These are phyloP conservation scores for Chionographis japonica DNA, from an alignment of 106 monocot species.

Conservation along the genomic window DNA sequence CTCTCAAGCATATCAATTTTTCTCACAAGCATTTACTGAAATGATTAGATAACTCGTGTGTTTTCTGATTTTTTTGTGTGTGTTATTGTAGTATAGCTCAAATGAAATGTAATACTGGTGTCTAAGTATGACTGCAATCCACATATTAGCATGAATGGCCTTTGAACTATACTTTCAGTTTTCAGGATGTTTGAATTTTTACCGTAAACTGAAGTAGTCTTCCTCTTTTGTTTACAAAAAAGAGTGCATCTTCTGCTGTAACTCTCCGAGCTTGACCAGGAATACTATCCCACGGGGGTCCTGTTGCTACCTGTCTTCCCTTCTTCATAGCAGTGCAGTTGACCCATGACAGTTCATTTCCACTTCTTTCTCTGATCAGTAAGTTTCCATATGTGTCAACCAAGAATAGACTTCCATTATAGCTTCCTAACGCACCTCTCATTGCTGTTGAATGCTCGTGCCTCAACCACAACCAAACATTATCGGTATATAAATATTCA, in stretches of 20 bases:
- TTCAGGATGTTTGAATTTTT: constrained; percentile 7
- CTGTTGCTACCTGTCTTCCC: constrained; percentile 68
- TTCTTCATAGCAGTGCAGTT: constrained; percentile 77
- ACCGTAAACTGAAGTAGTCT: constrained; percentile 78
- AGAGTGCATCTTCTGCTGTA: constrained; percentile 67
- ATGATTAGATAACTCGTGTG: no score
- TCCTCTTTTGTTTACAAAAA: constrained; percentile 77
- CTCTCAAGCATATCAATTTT: no score
- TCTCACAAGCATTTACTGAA: no score
- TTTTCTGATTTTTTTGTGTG: no score
- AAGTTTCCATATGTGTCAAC: constrained; percentile 67
- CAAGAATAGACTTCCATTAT: constrained; percentile 81
- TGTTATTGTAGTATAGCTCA: no score
- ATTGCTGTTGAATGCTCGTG: constrained; percentile 61
- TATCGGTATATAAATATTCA: constrained; percentile 54
- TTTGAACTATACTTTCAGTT: neutral
- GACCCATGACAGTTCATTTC: constrained; percentile 65
- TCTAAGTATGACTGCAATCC: no score
- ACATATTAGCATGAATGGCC: neutral
- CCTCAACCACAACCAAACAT: constrained; percentile 71
- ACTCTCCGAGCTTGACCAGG: constrained; percentile 36
- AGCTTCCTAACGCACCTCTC: constrained; percentile 61
- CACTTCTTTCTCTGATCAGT: constrained; percentile 65
- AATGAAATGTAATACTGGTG: no score
- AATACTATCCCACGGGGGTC: constrained; percentile 76